Evolutionary conservation across 106 monocot genomes (phyloP).

Genomic region (Dioscorea alata): DNA sequence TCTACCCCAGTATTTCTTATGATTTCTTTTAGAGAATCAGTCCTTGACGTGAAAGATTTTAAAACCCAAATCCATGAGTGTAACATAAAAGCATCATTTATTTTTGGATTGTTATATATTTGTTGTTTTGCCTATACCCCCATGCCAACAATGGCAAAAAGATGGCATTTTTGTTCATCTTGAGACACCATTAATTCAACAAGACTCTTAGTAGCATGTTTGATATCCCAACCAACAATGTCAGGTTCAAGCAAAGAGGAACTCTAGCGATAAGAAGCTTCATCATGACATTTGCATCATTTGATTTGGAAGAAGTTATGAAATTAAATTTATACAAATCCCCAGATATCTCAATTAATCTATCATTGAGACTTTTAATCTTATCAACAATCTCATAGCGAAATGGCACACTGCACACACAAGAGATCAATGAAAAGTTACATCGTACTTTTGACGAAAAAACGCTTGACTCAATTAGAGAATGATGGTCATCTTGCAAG

Average conservation of each 20-base stretch:
- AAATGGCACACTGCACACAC: background rate
- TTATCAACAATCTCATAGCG: too few species aligned
- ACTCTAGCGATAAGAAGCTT: background rate
- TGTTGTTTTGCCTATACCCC: conserved; percentile 8
- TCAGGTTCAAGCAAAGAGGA: background rate
- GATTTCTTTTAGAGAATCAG: too few species aligned
- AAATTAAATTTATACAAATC: too few species aligned
- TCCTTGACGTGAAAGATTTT: too few species aligned
- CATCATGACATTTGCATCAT: background rate
- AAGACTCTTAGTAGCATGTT: background rate
- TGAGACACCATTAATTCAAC: background rate
- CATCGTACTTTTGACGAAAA: too few species aligned
- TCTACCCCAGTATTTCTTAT: too few species aligned
- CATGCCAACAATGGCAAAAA: conserved; percentile 5
- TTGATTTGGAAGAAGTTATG: too few species aligned
- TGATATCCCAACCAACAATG: background rate
- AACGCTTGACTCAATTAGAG: background rate
- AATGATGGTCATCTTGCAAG: too few species aligned
- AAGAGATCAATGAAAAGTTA: background rate
- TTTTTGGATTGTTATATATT: background rate
- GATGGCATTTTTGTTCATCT: too few species aligned
- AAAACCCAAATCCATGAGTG: background rate
- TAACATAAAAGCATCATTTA: background rate
- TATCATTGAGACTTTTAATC: too few species aligned
- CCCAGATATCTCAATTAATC: too few species aligned